Evolutionary conservation across 2,329 filamentous ascomycete species (phyloP), one percentile per base, ranked within the genome.

Genomic region (Aspergillus proliferans): DNA sequence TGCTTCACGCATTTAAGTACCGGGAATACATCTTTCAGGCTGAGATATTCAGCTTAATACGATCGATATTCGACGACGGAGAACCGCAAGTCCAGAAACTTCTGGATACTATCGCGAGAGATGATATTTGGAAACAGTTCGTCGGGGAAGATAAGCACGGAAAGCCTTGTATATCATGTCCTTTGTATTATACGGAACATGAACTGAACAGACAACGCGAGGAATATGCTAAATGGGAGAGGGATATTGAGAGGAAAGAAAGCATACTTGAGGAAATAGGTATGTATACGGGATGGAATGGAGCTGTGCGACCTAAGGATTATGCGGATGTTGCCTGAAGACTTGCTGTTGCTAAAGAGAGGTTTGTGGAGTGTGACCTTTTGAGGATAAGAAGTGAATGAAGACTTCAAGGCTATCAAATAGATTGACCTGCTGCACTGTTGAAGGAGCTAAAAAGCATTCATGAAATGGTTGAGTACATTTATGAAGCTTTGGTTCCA

Each of bases 251-350:
- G 24, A 51, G 51, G 28, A 58, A 57, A 49, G 21, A 49, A 22
- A 49, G 45, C 42, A 45, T 58, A 4, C 18, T 56, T 36, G 45
- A 53, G 15, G 50, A 54, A 44, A 40, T 57, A 33, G 54, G 53
- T 3, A 51, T 51, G 2, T 58, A 57, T 47, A 46, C 45, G 12
- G 56, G 57, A n/a, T 59, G 54, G 55, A 54, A 53, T 46, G 55
- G 52, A 28, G 53, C 51, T 18, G 53, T 56, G 30, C 22, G 22
- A 6, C 22, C 22, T 22, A 6, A 6, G 22, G 5, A 6, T 6
- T 22, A 22, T 22, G 22, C 5, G 5, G 22, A 6, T 22, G 5
- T 22, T 22, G 3, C 5, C 22, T 22, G 5, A 4, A 22, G 22
- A 22, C 22, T 22, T 22, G 22, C 3, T 22, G 22, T 22, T 22